These are phyloP conservation scores for Mollisiaceae sp. DNA, from an alignment of 2,329 filamentous ascomycete species.

Conservation along the genomic window DNA sequence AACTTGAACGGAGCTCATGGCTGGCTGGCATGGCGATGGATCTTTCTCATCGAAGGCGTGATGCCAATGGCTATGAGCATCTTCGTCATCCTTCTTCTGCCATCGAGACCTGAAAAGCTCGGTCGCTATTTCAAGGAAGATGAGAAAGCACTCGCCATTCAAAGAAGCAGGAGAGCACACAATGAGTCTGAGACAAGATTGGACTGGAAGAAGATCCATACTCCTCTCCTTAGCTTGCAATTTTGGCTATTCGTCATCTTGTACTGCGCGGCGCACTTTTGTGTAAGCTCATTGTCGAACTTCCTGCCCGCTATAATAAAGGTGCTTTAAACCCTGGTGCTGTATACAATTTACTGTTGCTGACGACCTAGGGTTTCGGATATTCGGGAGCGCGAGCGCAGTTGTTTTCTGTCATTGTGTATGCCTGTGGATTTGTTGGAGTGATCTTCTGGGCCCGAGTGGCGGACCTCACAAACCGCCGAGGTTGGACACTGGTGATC, in stretches of 20 bases:
- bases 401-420: not conserved
- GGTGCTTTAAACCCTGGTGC: not conserved
- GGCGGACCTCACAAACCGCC: not conserved
- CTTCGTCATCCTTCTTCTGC: not conserved
- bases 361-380: not conserved
- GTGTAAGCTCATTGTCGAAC: not conserved
- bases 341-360: not conserved
- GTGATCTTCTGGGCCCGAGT: slow-evolving; percentile 2
- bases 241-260: not conserved
- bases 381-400: not conserved
- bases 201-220: slow-evolving; percentile 2
- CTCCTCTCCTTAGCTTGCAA: not conserved
- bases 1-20: not conserved
- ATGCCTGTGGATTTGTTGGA: not conserved
- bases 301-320: slow-evolving; percentile 2
- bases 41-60: not conserved
- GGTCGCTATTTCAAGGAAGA: not conserved
- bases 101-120: not conserved
- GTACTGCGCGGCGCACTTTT: slow-evolving; percentile 1
- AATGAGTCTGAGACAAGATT: not conserved
- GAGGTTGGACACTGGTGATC: not conserved
- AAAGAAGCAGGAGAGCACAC: slow-evolving; percentile 1
- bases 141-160: not conserved
- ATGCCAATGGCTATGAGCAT: not conserved
- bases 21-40: not conserved